Evolutionary conservation across 768 basidiomycete genomes (phyloP), one percentile per base, ranked within the genome.

Genomic region (Porphyrellus cyaneotinctus): DNA sequence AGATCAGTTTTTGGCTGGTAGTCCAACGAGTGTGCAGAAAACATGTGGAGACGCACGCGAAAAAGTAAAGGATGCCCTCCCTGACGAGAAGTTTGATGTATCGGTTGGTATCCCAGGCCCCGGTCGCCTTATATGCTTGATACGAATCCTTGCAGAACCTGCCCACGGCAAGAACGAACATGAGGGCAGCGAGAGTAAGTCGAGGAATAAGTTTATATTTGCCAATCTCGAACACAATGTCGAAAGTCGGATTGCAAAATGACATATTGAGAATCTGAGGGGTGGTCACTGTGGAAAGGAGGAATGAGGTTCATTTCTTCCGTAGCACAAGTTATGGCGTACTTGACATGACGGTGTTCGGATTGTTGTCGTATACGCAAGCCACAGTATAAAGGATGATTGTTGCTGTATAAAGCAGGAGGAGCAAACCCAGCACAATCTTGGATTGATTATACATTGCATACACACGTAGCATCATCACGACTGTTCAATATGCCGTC

Each of bases 391-490:
- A 50, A 12, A 54, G 20, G 35, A 38, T 3, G 10, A 65, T 22
- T 11, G 42, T 52, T 6, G 36, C n/a, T 9, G 13, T 42, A 13
- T 62, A 64, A 24, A 58, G 9, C 17, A 44, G 43, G 5, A 65
- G 53, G 11, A 64, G 56, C 20, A 54, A n/a, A 9, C 47, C 41
- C 9, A 64, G 41, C 28, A 64, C 24, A 13, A 42, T 24, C 49
- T 17, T 60, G 17, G 60, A 60, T 33, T 35, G 46, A 18, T 36
- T 18, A 35, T 65, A 65, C 49, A 66, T 52, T n/a, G 64, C 61
- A 28, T 65, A 66, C 13, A 66, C 53, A 0, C 64, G 58, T 8
- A 65, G 28, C 46, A 65, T 58, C 64, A 65, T 65, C 30, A 59
- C 39, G 9, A 64, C 64, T 65, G 35, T 17, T 46, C 2, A 30